Base-by-base conservation (phyloP, 1,284 basidiomycete species). In the Violaceomyces palustris region DNA sequence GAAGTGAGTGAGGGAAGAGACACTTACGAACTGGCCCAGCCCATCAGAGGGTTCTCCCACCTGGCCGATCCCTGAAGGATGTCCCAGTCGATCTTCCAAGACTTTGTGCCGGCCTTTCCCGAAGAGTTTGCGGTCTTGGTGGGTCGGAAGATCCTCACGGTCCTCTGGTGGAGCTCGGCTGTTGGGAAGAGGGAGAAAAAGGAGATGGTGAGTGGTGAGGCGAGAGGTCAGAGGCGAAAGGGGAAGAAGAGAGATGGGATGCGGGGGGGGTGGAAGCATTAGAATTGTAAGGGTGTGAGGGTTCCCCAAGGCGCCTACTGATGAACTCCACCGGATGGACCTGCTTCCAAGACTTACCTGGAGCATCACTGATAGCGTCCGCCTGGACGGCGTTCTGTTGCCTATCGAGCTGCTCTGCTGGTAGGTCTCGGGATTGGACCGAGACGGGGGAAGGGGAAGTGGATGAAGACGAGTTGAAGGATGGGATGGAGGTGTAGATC, bases 1-100 rank as follows among this genome's bases (percentile, higher is more conserved):
- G 19, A 11, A n/a, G 15, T 9, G 28, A 34, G 18, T 10, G 21
- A 14, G n/a, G 15, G 12, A 40, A 32, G 10, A 40, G n/a, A 21
- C 41, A 65, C 62, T 26, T 51, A 63, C 55, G 62, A 65, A 43
- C 55, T 61, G 1, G 91, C 91, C 82, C 83, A 98, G 44, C 93
- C 93, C 88, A 98, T 98, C 65, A 98, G 76, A n/a, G 90, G 89
- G 74, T 97, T 97, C 80, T 96, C 91, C 93, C 93, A 98, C 50
- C 93, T 81, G 11, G 87, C 91, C 25, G 81, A 84, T 32, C 91
- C 89, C 58, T 83, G 83, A 15, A 97, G 78, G 47, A 85, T 85
- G 67, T 98, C 93, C 79, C 86, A 98, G 76, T 98, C 93, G 68
- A 98, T 83, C 58, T 89, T 80, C 93, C 93, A 98, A 65, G 85